Base-by-base conservation (phyloP, 73 alveolate species). In the Breviolum minutum region DNA sequence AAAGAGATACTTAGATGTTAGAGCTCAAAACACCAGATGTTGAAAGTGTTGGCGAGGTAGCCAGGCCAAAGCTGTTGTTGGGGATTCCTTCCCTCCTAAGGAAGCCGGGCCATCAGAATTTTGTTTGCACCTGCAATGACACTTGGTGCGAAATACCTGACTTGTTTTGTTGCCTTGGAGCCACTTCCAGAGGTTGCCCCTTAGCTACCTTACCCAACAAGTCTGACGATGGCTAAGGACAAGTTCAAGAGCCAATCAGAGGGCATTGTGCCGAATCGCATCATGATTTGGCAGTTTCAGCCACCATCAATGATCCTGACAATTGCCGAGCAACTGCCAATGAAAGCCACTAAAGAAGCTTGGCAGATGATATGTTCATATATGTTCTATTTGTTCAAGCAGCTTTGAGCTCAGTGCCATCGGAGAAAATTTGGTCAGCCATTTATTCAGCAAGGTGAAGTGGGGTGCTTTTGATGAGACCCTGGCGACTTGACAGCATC, bases 391-490 rank as follows among this genome's bases (percentile, higher is more conserved):
- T 20, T 82, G 68, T 19, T 19, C 30, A 82, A 30, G 54, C 11
- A 22, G 48, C 63, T 27, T 6, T 61, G 14, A 30, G 90, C 70
- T 81, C 71, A 40, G 3, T 40, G 54, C 54, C 54, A 40, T 40
- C 54, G 54, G 54, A 40, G 5, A 40, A 40, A 40, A 20, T n/a
- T 13, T 20, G 17, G 48, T 8, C 17, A 73, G 32, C 83, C 14
- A 16, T 61, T 29, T 30, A 62, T n/a, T 13, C n/a, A 14, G 14
- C 63, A 61, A 92, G 98, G 99, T 94, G 94, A 94, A 94, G 76
- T 94, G 99, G 99, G 99, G 99, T 26, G 94, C 99, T 20, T 81
- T 80, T 64, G 99, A 94, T 40, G 99, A 94, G 94, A 94, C 99
- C 19, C 86, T 94, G 26, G 94, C 94, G 14, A 5, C 99, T 12